phyloP scores from a whole-genome alignment of 305 asterid species.

The Ruellia speciosa region DNA sequence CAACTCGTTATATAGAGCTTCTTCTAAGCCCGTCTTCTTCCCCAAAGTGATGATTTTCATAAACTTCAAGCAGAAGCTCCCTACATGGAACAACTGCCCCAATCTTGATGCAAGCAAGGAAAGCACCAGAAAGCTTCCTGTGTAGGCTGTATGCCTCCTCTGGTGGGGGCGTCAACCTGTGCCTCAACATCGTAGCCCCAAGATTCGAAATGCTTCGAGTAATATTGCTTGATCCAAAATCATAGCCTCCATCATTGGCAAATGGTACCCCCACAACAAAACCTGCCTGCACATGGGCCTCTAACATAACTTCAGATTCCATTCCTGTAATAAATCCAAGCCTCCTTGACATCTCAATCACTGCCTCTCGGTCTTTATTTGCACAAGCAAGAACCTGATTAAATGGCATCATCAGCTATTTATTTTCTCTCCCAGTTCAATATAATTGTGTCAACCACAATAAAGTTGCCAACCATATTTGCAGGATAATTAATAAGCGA shows the following conservation, averaged over 20 bases:
- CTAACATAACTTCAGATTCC: conserved; percentile 81
- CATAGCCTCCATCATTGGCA: conserved; percentile 66
- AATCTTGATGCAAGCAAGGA: conserved; percentile 95
- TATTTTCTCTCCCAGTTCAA: no score
- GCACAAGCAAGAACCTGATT: conserved; percentile 85
- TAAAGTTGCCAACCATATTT: background rate
- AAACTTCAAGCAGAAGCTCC: conserved; percentile 59
- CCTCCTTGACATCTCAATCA: conserved; percentile 75
- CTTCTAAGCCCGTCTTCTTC: conserved; percentile 21
- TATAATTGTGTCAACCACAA: background rate
- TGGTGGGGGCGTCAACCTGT: conserved; percentile 89
- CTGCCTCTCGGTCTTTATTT: conserved; percentile 58
- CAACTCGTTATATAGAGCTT: conserved; percentile 22
- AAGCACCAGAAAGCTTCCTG: conserved; percentile 94
- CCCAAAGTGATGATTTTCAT: conserved; percentile 44
- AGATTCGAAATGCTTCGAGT: conserved; percentile 70
- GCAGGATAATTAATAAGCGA: background rate
- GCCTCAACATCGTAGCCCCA: conserved; percentile 88
- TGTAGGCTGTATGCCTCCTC: conserved; percentile 96
- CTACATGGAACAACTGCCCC: conserved; percentile 87
- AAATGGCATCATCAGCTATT: background rate
- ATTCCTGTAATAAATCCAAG: conserved; percentile 89
- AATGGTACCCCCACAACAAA: conserved; percentile 89
- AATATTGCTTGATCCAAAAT: conserved; percentile 70
- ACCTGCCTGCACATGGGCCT: conserved; percentile 93